These are phyloP conservation scores for Auricularia auricula-judae DNA, from an alignment of 768 basidiomycete genomes.

Conservation along the genomic window DNA sequence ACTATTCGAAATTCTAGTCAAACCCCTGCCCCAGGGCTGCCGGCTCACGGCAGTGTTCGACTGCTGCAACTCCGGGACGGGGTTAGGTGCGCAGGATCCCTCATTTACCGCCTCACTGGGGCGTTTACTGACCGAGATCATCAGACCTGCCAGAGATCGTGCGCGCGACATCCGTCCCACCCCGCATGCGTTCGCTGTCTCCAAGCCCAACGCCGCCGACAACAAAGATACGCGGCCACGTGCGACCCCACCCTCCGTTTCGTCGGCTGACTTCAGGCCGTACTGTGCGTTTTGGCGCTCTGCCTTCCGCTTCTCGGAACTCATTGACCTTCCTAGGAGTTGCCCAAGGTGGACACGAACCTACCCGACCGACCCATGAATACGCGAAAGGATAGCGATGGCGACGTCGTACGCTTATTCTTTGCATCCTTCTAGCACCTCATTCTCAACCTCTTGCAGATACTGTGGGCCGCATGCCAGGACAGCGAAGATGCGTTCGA, in stretches of 20 bases:
- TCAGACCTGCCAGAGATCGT: neutral
- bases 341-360: neutral
- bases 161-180: neutral
- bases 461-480: conserved; percentile 5
- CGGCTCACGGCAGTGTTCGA: conserved; percentile 6
- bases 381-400: conserved; percentile 3
- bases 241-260: neutral
- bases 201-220: neutral
- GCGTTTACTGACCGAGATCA: too few species aligned
- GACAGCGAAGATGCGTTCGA: neutral
- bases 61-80: conserved; percentile 3
- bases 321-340: neutral
- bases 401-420: neutral
- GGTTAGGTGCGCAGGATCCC: neutral
- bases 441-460: neutral
- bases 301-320: neutral
- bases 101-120: too few species aligned
- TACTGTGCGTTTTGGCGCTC: neutral
- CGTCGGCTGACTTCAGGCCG: neutral
- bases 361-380: neutral
- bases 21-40: conserved; percentile 4
- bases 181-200: neutral
- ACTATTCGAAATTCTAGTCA: conserved; percentile 4
- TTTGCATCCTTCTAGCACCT: neutral
- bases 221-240: neutral